phyloP scores from a whole-genome alignment of 768 basidiomycete genomes.

The Boletus fagicola region DNA sequence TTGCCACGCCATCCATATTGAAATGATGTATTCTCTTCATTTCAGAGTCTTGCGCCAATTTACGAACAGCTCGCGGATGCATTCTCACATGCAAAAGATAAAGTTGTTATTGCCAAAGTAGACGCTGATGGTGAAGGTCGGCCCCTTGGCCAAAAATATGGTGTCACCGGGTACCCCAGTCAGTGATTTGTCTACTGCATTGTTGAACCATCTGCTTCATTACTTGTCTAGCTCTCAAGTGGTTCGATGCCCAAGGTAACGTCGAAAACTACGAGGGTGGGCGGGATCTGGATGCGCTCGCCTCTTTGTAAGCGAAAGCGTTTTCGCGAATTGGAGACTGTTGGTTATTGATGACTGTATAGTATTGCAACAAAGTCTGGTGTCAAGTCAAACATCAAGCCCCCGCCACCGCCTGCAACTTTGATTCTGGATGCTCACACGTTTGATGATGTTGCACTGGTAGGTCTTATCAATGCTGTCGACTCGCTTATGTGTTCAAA shows the following conservation, averaged over 20 bases:
- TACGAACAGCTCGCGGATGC: conserved; percentile 91
- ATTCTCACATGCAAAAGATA: conserved; percentile 74
- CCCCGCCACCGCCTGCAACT: conserved; percentile 73
- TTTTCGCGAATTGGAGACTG: neutral
- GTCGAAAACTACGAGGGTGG: conserved; percentile 70
- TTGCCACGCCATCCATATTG: neutral
- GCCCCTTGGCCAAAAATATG: conserved; percentile 72
- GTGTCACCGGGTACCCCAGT: conserved; percentile 87
- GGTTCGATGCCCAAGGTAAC: conserved; percentile 75
- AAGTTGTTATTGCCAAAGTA: conserved; percentile 86
- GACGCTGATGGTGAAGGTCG: conserved; percentile 89
- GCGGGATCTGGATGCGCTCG: conserved; percentile 78
- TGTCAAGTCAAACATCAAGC: conserved; percentile 84
- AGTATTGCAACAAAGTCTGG: conserved; percentile 76
- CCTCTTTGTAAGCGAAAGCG: conserved; percentile 57
- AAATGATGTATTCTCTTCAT: neutral
- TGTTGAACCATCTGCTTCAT: neutral
- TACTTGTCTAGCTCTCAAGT: conserved; percentile 71
- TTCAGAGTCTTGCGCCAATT: conserved; percentile 78
- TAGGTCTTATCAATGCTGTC: conserved; percentile 30
- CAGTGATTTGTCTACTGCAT: conserved; percentile 27
- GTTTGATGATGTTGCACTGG: conserved; percentile 75
- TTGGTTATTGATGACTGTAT: neutral
- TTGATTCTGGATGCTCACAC: conserved; percentile 64
- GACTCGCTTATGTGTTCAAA: neutral